Percentiles rank a stretch among this genome's conserved stretches.
Conservation (phyloP, 495 filamentous ascomycete species). For the Penicillium lagena region DNA sequence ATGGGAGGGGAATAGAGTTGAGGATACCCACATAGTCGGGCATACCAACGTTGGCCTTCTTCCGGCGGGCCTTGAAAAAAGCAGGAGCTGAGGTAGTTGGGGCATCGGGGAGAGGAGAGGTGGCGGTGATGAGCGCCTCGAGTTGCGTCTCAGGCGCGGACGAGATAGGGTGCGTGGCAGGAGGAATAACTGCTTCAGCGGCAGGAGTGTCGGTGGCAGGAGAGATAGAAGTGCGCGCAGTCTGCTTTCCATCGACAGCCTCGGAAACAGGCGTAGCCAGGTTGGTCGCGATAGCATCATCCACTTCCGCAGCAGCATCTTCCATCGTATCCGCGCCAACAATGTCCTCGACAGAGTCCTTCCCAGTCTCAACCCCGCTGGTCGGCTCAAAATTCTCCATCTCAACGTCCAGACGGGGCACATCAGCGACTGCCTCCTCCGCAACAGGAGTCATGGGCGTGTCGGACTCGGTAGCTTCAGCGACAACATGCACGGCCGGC, state of each 20-base stretch:
- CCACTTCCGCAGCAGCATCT: not conserved
- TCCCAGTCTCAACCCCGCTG: slow-evolving; percentile 1
- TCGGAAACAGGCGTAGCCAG: slow-evolving; percentile 9
- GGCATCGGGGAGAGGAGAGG: too few species aligned
- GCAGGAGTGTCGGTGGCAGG: slow-evolving; percentile 2
- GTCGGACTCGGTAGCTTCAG: slow-evolving; percentile 4
- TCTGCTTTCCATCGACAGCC: not conserved
- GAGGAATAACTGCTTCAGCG: not conserved
- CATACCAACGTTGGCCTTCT: not conserved
- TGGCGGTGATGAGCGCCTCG: too few species aligned
- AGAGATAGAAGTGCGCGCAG: slow-evolving; percentile 2
- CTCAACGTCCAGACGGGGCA: slow-evolving; percentile 2
- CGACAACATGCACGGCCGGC: not conserved
- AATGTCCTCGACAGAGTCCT: slow-evolving; percentile 2
- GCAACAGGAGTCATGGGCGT: slow-evolving; percentile 11
- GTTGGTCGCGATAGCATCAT: slow-evolving; percentile 2
- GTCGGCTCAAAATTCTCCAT: not conserved
- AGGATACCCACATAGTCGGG: slow-evolving; percentile 7
- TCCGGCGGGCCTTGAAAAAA: too few species aligned
- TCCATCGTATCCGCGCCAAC: not conserved
- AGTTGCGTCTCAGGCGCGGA: not conserved
- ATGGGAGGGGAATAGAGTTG: slow-evolving; percentile 6
- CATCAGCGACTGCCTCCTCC: slow-evolving; percentile 7
- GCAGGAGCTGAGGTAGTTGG: too few species aligned
- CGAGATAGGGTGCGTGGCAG: not conserved